These are phyloP conservation scores for Ceratonia siliqua DNA, from an alignment of 306 rosid species.

Conservation along the genomic window DNA sequence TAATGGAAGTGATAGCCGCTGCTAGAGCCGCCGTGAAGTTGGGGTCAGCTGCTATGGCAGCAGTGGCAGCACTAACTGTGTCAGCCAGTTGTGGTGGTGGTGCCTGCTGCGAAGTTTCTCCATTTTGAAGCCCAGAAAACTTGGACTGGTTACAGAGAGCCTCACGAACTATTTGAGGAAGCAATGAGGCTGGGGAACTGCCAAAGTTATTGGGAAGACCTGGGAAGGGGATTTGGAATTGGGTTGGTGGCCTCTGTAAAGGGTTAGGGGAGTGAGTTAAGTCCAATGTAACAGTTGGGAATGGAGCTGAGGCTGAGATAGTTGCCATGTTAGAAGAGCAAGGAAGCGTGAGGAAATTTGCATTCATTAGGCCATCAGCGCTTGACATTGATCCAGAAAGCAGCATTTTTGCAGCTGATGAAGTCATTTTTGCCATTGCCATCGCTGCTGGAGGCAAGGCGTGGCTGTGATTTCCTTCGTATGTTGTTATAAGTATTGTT, in stretches of 20 bases:
- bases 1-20: slow-evolving; percentile 63
- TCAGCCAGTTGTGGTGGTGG: slow-evolving; percentile 46
- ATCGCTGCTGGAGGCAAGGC: slow-evolving; percentile 79
- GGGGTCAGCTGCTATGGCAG: slow-evolving; percentile 77
- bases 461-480: slow-evolving; percentile 88
- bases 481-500: slow-evolving; percentile 71
- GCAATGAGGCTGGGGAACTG: slow-evolving; percentile 37
- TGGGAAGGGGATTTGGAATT: slow-evolving; percentile 52
- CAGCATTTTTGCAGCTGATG: slow-evolving; percentile 75
- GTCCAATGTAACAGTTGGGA: slow-evolving; percentile 87
- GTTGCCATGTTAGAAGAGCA: slow-evolving; percentile 80
- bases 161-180: slow-evolving; percentile 64
- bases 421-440: slow-evolving; percentile 83
- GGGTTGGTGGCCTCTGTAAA: slow-evolving; percentile 46
- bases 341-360: slow-evolving; percentile 62
- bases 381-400: slow-evolving; percentile 87
- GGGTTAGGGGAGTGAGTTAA: slow-evolving; percentile 67
- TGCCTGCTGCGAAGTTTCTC: slow-evolving; percentile 30
- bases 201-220: slow-evolving; percentile 38
- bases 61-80: slow-evolving; percentile 55
- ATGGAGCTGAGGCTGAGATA: slow-evolving; percentile 87
- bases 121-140: slow-evolving; percentile 65
- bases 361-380: slow-evolving; percentile 53
- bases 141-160: slow-evolving; percentile 62
- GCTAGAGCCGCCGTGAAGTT: slow-evolving; percentile 69